phyloP scores from a whole-genome alignment of 371 early-diverging fungal genomes.

The Mucor circinelloides region DNA sequence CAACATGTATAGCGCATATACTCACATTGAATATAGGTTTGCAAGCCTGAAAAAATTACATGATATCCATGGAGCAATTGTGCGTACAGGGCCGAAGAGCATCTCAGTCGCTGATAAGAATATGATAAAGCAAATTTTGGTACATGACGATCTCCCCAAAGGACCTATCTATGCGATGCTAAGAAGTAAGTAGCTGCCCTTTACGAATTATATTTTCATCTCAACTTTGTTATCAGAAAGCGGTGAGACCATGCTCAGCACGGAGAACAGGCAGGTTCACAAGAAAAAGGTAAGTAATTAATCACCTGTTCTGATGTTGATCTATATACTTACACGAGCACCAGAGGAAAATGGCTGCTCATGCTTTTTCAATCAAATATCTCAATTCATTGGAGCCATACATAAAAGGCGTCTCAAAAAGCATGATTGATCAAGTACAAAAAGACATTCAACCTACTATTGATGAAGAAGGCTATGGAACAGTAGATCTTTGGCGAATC shows the following conservation, averaged over 20 bases:
- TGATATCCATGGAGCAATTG: constrained; percentile 22
- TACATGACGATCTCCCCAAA: constrained; percentile 21
- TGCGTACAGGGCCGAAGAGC: constrained; percentile 17
- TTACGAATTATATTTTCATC: not conserved
- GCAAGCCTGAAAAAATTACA: constrained; percentile 10
- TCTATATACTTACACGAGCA: not conserved
- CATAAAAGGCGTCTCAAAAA: constrained; percentile 21
- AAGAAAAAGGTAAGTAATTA: constrained; percentile 30
- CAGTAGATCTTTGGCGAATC: not conserved
- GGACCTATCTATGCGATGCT: constrained; percentile 14
- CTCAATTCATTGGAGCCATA: constrained; percentile 42
- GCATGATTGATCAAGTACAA: constrained; percentile 25
- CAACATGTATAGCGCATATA: not conserved
- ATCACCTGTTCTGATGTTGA: not conserved
- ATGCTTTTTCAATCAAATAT: constrained; percentile 47
- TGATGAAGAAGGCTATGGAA: constrained; percentile 1
- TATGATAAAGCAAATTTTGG: constrained; percentile 19
- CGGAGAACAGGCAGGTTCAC: constrained; percentile 15
- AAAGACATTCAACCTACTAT: constrained; percentile 8
- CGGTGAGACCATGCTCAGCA: not conserved
- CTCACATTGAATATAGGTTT: constrained; percentile 7
- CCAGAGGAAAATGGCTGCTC: constrained; percentile 45
- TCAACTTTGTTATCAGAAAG: not conserved
- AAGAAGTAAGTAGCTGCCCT: constrained; percentile 10
- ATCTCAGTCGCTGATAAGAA: constrained; percentile 22